Percentiles rank a stretch among this genome's conserved stretches.
Conservation (phyloP, 345 rosid genomes). For the Linum trigynum region DNA sequence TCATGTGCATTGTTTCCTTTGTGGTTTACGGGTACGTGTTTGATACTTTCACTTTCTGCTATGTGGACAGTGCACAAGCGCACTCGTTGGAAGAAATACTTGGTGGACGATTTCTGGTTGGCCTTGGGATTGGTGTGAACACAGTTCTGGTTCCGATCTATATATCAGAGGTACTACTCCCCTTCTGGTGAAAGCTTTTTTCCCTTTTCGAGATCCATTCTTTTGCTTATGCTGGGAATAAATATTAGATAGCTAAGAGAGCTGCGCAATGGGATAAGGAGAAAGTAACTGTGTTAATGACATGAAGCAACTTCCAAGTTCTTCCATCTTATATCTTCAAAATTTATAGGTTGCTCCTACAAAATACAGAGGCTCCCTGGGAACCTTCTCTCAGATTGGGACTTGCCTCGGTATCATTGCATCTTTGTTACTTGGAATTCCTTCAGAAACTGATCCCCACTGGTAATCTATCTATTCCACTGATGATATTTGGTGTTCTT, state of each 20-base stretch:
- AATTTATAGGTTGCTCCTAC: conserved; percentile 59
- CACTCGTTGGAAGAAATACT: conserved; percentile 62
- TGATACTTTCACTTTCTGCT: conserved; percentile 6
- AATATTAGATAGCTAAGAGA: neutral
- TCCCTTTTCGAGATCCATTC: neutral
- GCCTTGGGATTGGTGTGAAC: conserved; percentile 76
- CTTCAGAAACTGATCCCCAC: conserved; percentile 56
- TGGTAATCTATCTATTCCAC: conserved; percentile 40
- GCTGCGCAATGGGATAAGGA: neutral
- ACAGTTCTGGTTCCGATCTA: conserved; percentile 73
- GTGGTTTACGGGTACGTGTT: neutral
- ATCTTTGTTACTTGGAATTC: conserved; percentile 51
- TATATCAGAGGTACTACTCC: conserved; percentile 50
- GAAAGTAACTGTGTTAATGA: neutral
- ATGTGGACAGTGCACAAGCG: conserved; percentile 61
- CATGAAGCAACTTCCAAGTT: neutral
- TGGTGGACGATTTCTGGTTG: conserved; percentile 71
- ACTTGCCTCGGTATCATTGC: conserved; percentile 66
- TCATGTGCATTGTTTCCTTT: neutral
- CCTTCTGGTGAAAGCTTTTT: neutral
- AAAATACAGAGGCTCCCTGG: conserved; percentile 63
- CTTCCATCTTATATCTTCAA: conserved; percentile 8
- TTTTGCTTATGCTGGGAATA: neutral
- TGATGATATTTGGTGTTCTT: conserved; percentile 3
- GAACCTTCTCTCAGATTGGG: conserved; percentile 53